These are phyloP conservation scores for Hortiboletus flavorubellus DNA, from an alignment of 768 basidiomycete species.

Conservation along the genomic window DNA sequence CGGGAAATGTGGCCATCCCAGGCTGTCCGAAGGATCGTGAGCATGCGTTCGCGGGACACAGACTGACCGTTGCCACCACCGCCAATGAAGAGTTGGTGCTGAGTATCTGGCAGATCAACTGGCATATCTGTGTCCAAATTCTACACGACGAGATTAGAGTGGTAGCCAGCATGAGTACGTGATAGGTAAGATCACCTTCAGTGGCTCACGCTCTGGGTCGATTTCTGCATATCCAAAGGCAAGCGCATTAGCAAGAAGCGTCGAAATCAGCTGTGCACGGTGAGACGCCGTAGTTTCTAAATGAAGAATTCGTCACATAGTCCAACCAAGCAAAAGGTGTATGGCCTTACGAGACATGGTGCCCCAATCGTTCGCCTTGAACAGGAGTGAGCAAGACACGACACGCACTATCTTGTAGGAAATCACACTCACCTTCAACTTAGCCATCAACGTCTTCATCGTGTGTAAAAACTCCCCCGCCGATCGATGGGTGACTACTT, in stretches of 20 bases:
- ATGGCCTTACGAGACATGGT: slow-evolving; percentile 53
- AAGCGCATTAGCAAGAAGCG: slow-evolving; percentile 46
- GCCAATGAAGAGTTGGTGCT: slow-evolving; percentile 34
- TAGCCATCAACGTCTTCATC: slow-evolving; percentile 67
- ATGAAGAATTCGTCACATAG: neutral
- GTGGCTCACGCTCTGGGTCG: slow-evolving; percentile 43
- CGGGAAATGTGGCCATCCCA: slow-evolving; percentile 21
- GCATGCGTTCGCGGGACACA: slow-evolving; percentile 11
- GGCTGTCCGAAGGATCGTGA: slow-evolving; percentile 12
- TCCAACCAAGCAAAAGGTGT: neutral
- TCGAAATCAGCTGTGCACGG: slow-evolving; percentile 41
- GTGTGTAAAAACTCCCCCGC: slow-evolving; percentile 55
- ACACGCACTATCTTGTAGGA: too few species aligned
- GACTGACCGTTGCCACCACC: slow-evolving; percentile 13
- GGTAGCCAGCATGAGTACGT: rapidly evolving
- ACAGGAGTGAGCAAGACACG: neutral
- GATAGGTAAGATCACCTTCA: slow-evolving; percentile 40
- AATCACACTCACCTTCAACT: slow-evolving; percentile 46
- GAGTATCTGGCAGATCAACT: slow-evolving; percentile 39
- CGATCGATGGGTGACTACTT: slow-evolving; percentile 44
- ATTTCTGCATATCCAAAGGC: slow-evolving; percentile 45
- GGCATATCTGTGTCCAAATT: slow-evolving; percentile 49
- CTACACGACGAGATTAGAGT: slow-evolving; percentile 24
- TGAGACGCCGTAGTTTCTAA: slow-evolving; percentile 50
- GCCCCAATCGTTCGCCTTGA: slow-evolving; percentile 62